Conservation (phyloP, 2,329 filamentous ascomycete species). For the Penicillium freii region DNA sequence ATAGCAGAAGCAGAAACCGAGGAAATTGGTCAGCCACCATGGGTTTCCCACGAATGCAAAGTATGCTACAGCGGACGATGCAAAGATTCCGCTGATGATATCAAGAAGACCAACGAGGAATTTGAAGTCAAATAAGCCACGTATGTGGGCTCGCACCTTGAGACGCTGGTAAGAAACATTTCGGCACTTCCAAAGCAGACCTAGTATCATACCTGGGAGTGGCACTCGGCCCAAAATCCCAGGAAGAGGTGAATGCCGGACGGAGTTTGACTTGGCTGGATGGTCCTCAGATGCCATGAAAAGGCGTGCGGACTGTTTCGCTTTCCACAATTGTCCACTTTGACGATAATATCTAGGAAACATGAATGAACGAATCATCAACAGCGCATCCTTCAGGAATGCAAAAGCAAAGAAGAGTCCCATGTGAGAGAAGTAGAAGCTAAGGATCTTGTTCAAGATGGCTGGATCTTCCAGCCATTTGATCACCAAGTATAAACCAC, state of each 20-base stretch:
- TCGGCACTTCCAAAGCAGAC: conserved; percentile 51
- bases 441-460: conserved; percentile 77
- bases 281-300: conserved; percentile 26
- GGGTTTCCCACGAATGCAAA: conserved; percentile 61
- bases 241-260: conserved; percentile 51
- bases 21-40: conserved; percentile 77
- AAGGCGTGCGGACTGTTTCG: conserved; percentile 31
- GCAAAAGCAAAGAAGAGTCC: conserved; percentile 74
- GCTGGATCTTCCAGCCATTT: conserved; percentile 81
- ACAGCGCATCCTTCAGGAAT: conserved; percentile 69
- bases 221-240: conserved; percentile 49
- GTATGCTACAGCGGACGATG: conserved; percentile 60
- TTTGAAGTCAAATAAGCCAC: conserved; percentile 50
- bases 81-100: conserved; percentile 55
- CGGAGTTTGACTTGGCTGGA: conserved; percentile 15
- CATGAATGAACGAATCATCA: conserved; percentile 62
- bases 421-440: conserved; percentile 77
- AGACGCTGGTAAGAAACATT: conserved; percentile 51
- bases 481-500: conserved; percentile 80
- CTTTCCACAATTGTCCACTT: conserved; percentile 51
- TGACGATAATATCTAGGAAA: conserved; percentile 70
- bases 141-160: conserved; percentile 53
- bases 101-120: conserved; percentile 46
- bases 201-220: conserved; percentile 38
- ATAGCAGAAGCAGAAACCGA: conserved; percentile 87